Base-by-base conservation (phyloP, 1,284 basidiomycete species). In the Leccinum fuscescens region DNA sequence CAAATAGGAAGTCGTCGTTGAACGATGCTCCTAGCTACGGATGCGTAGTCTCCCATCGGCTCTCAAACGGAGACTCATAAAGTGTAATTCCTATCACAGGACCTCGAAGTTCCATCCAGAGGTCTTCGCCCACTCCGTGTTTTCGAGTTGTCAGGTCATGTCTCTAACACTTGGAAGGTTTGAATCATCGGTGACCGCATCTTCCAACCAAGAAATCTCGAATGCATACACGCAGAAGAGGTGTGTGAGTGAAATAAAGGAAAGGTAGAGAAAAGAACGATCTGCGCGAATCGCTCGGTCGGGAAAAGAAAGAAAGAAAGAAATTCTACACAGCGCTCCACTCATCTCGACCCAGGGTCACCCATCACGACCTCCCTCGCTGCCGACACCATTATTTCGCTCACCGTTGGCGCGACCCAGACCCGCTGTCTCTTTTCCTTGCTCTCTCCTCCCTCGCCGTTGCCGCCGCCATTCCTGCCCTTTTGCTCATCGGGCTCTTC, bases 341-440 rank as follows among this genome's bases (percentile, higher is more conserved):
- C 9, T 46, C 20, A 46, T 20, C 24, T n/a, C 35, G n/a, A 9
- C n/a, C 22, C 9, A 6, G 44, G 15, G 20, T 17, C 22, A 42
- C 39, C 48, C 35, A 17, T 9, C 22, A 63, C 44, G 3, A 14
- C 54, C 3, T 60, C 57, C 58, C 61, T 62, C 58, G 58, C 65
- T 27, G 44, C 44, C 17, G 54, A 27, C 20, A 22, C 17, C 66
- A 64, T 68, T 62, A 66, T 64, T 62, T 66, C 66, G 50, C 61
- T 64, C 54, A 61, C 66, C 31, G 61, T 68, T 52, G 55, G 64
- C 37, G 3, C 33, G 1, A 54, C 64, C 6, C 54, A 17, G 4
- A 46, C 37, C 4, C 37, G 50, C 14, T 3, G 48, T 20, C 31
- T 22, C 53, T 46, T 51, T 27, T 17, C 35, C 27, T 46, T 24